These are phyloP conservation scores for Litsea cubeba DNA, from an alignment of 164 flowering plant species.

Conservation along the genomic window DNA sequence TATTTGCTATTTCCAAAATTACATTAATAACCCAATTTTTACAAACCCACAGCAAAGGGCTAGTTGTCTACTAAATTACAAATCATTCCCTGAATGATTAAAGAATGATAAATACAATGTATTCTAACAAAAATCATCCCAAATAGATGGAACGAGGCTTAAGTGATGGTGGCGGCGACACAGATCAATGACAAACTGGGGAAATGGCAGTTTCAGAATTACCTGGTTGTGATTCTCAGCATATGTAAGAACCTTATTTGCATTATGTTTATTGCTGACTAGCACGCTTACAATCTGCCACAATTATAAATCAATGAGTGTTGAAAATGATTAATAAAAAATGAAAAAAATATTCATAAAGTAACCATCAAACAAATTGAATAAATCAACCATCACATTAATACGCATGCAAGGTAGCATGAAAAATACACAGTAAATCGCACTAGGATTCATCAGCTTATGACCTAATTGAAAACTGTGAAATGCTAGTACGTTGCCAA, in stretches of 20 bases:
- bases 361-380: neutral
- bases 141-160: too few species aligned
- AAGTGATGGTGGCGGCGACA: too few species aligned
- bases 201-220: neutral
- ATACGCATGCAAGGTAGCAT: neutral
- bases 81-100: too few species aligned
- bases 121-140: too few species aligned
- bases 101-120: too few species aligned
- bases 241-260: conserved; percentile 76
- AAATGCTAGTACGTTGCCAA: neutral
- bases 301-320: neutral
- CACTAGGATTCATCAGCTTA: neutral
- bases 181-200: too few species aligned
- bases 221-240: conserved; percentile 98
- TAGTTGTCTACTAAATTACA: too few species aligned
- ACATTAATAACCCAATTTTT: too few species aligned
- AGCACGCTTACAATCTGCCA: conserved; percentile 70
- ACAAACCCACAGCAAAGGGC: too few species aligned
- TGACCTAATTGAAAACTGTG: neutral
- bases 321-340: neutral
- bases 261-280: conserved; percentile 39
- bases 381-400: conserved; percentile 1
- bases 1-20: too few species aligned
- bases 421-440: neutral
- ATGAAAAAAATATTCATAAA: neutral